phyloP scores from a whole-genome alignment of 2,329 filamentous ascomycete species.

The Nemania bipapillata region DNA sequence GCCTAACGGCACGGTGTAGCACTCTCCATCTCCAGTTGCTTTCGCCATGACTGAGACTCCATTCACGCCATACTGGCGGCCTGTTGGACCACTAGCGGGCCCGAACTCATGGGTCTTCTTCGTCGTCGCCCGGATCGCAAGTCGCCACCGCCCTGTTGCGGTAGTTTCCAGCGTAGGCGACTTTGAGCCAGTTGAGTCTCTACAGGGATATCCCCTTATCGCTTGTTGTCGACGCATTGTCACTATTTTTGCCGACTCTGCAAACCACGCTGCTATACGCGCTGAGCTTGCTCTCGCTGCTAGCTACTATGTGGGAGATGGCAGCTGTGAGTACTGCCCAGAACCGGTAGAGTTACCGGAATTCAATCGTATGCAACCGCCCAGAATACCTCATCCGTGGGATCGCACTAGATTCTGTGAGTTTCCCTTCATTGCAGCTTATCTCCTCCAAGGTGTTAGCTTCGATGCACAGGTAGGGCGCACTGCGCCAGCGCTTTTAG shows the following conservation, averaged over 20 bases:
- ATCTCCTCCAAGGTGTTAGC: conserved; percentile 38
- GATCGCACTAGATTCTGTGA: conserved; percentile 32
- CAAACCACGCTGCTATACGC: conserved; percentile 36
- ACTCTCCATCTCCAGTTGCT: too few species aligned
- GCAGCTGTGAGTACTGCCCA: background rate
- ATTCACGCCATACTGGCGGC: conserved; percentile 37
- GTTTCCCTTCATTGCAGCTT: conserved; percentile 41
- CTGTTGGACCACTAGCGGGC: conserved; percentile 7
- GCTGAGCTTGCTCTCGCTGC: conserved; percentile 38
- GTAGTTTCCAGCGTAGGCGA: conserved; percentile 35
- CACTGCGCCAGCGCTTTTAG: conserved; percentile 23
- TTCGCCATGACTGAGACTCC: background rate
- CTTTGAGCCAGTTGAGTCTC: conserved; percentile 20
- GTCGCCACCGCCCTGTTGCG: conserved; percentile 33
- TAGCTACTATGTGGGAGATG: conserved; percentile 27
- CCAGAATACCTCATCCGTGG: conserved; percentile 28
- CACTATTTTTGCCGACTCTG: conserved; percentile 40
- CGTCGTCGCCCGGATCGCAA: conserved; percentile 32
- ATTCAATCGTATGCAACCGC: background rate
- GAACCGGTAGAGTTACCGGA: conserved; percentile 12
- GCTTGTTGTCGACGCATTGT: conserved; percentile 38
- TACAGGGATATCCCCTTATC: conserved; percentile 37
- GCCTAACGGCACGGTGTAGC: too few species aligned
- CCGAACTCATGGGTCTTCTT: conserved; percentile 41
- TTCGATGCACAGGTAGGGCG: conserved; percentile 28